Evolutionary conservation across 148 eudicot genomes (phyloP).

Genomic region (Vaccinium macrocarpon): DNA sequence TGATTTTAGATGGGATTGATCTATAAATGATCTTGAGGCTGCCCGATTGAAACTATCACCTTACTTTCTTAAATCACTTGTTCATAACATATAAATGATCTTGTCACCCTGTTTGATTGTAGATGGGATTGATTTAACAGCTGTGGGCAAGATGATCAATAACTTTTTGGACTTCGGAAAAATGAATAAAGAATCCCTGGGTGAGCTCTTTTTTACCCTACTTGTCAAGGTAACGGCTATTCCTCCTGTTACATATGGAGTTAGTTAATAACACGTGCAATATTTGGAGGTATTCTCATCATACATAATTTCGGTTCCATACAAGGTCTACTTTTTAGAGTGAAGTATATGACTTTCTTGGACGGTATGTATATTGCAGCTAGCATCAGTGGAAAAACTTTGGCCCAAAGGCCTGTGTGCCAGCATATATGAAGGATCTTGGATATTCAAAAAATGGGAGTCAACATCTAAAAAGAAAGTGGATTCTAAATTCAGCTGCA

Average conservation of each 20-base stretch:
- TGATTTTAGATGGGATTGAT: constrained; percentile 50
- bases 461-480: constrained; percentile 27
- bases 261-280: not conserved
- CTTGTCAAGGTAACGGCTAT: constrained; percentile 57
- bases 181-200: constrained; percentile 64
- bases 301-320: not conserved
- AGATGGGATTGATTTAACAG: constrained; percentile 64
- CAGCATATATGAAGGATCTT: constrained; percentile 60
- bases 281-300: not conserved
- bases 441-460: constrained; percentile 54
- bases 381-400: constrained; percentile 55
- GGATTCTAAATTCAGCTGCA: constrained; percentile 34
- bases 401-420: constrained; percentile 78
- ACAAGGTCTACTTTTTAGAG: not conserved
- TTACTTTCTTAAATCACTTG: not conserved
- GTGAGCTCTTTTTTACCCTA: constrained; percentile 73
- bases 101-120: constrained; percentile 19
- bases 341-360: not conserved
- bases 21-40: not conserved
- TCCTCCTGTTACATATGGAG: not conserved
- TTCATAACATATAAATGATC: not conserved
- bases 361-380: constrained; percentile 35
- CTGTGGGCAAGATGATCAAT: constrained; percentile 38
- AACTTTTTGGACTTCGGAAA: constrained; percentile 51
- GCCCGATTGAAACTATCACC: not conserved